These are phyloP conservation scores for Fusarium cyanostomum DNA, from an alignment of 2,329 filamentous ascomycete genomes.

Conservation along the genomic window DNA sequence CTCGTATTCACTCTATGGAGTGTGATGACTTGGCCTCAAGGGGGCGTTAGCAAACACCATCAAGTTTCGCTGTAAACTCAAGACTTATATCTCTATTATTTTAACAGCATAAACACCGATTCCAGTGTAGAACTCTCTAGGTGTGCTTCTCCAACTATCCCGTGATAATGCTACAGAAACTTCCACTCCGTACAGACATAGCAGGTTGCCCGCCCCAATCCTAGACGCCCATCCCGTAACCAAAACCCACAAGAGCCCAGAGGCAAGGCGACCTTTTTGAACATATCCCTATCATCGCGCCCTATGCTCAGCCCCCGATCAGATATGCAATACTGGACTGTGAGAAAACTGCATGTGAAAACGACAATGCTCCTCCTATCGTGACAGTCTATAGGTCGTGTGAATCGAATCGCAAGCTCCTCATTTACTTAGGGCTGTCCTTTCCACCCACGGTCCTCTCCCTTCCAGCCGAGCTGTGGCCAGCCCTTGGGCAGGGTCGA, in stretches of 20 bases:
- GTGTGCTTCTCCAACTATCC: constrained; percentile 10
- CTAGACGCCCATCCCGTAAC: constrained; percentile 32
- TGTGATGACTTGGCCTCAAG: constrained; percentile 11
- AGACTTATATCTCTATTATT: constrained; percentile 1
- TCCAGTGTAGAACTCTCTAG: not conserved
- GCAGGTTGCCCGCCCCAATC: constrained; percentile 33
- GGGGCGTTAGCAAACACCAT: not conserved
- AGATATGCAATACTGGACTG: constrained; percentile 5
- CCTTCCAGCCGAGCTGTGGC: constrained; percentile 55
- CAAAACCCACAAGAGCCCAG: constrained; percentile 27
- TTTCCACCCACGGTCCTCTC: constrained; percentile 40
- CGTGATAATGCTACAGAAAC: constrained; percentile 29
- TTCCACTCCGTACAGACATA: constrained; percentile 32
- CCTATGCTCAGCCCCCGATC: constrained; percentile 4
- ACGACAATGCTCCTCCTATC: constrained; percentile 11
- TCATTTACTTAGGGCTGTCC: constrained; percentile 34
- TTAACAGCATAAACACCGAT: not conserved
- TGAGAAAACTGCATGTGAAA: constrained; percentile 9
- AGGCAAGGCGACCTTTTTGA: constrained; percentile 12
- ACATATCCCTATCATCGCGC: not conserved
- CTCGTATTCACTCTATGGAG: not conserved
- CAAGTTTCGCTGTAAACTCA: not conserved
- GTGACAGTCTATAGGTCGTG: constrained; percentile 10
- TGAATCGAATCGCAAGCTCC: constrained; percentile 1
- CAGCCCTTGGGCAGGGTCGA: constrained; percentile 68